Conservation (phyloP, 2,329 filamentous ascomycete genomes). For the Diplodia mutila region DNA sequence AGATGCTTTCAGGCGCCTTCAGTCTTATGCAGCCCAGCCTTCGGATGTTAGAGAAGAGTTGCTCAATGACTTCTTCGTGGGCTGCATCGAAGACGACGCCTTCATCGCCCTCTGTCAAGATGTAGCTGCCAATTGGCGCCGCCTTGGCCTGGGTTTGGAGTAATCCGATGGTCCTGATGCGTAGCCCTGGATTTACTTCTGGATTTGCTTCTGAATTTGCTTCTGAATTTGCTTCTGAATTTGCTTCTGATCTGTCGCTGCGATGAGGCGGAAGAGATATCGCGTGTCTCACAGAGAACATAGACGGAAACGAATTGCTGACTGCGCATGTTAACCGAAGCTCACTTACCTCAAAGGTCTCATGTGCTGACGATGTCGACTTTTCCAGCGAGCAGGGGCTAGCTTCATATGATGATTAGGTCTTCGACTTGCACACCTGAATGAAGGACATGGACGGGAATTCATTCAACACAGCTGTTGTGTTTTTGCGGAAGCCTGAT, state of each 20-base stretch:
- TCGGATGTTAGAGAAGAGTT: constrained; percentile 47
- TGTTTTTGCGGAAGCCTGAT: no score
- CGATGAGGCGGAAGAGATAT: background rate
- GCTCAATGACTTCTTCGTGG: constrained; percentile 56
- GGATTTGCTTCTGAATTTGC: background rate
- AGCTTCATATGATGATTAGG: no score
- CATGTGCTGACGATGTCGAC: no score
- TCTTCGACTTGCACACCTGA: no score
- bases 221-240: background rate
- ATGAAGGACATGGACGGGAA: no score
- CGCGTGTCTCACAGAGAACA: background rate
- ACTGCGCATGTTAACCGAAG: background rate
- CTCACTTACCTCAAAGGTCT: no score
- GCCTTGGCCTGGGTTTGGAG: constrained; percentile 46
- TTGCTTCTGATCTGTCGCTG: background rate
- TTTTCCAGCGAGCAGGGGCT: no score
- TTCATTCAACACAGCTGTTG: no score
- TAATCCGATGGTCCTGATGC: background rate
- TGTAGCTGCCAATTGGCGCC: constrained; percentile 54
- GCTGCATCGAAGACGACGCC: constrained; percentile 53
- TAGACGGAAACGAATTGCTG: background rate
- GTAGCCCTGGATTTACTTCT: no score
- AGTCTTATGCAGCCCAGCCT: constrained; percentile 43
- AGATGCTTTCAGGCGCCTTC: background rate
- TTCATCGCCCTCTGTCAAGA: constrained; percentile 58